Evolutionary conservation across 805 yeast genomes (phyloP).

Genomic region (Kluyveromyces lactis): DNA sequence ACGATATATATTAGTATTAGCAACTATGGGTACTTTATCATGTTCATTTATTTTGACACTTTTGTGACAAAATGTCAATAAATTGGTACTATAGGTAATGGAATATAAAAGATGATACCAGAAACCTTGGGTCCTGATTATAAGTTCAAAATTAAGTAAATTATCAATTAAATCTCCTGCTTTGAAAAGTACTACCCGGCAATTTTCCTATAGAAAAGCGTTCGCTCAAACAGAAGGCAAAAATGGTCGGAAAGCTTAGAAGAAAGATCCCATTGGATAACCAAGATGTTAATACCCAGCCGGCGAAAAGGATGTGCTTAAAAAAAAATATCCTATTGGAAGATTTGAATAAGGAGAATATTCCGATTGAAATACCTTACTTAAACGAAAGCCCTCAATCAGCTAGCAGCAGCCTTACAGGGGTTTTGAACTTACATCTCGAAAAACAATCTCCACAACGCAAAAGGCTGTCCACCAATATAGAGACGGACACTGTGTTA

Average conservation of each 20-base stretch:
- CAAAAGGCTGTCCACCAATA: background rate
- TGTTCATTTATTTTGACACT: no score
- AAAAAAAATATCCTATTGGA: background rate
- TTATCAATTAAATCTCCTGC: no score
- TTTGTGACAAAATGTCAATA: no score
- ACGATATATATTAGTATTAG: no score
- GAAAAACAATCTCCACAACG: background rate
- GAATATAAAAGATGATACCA: no score
- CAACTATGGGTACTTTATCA: no score
- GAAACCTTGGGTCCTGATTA: no score
- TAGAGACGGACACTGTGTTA: background rate
- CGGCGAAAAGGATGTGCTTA: background rate
- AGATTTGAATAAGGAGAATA: constrained; percentile 1
- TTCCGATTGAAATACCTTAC: background rate
- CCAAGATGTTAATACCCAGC: constrained; percentile 3
- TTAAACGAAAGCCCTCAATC: background rate
- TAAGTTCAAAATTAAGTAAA: no score
- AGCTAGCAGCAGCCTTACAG: background rate
- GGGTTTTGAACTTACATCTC: constrained; percentile 1
- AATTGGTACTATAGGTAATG: no score
- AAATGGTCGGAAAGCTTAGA: constrained; percentile 1
- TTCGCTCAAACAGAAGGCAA: background rate
- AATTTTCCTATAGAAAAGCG: no score
- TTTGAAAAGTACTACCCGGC: no score
- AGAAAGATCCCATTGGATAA: constrained; percentile 3